Evolutionary conservation across 306 rosid genomes (phyloP).

Genomic region (Lablab purpureus): DNA sequence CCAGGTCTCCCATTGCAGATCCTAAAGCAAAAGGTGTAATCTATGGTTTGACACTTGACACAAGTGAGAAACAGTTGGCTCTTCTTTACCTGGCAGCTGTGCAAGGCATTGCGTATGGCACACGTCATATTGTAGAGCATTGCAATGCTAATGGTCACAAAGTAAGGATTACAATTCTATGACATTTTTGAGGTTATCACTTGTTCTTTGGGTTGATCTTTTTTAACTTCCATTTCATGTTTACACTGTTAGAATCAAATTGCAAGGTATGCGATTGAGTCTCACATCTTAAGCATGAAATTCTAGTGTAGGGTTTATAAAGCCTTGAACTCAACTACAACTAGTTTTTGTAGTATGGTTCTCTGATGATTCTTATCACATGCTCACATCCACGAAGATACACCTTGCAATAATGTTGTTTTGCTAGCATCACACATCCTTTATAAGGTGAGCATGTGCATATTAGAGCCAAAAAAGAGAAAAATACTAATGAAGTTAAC

Average conservation of each 20-base stretch:
- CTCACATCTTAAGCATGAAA: background rate
- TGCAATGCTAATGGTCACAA: constrained; percentile 90
- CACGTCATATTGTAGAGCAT: constrained; percentile 97
- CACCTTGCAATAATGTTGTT: constrained; percentile 24
- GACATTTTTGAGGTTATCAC: constrained; percentile 44
- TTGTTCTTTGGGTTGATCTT: constrained; percentile 30
- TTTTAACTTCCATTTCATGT: constrained; percentile 6
- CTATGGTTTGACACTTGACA: constrained; percentile 89
- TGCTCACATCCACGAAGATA: constrained; percentile 8
- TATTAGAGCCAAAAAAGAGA: background rate
- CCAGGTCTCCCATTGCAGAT: constrained; percentile 96
- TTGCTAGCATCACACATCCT: constrained; percentile 7
- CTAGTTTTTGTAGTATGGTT: background rate
- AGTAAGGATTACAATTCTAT: constrained; percentile 62
- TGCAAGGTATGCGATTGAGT: background rate
- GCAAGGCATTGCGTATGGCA: constrained; percentile 96
- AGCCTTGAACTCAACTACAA: background rate
- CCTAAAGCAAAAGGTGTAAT: constrained; percentile 91
- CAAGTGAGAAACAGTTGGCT: constrained; percentile 82
- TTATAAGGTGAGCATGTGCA: constrained; percentile 19
- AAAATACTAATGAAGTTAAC: constrained; percentile 11
- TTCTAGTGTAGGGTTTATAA: background rate
- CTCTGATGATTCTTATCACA: background rate
- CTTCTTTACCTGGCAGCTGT: constrained; percentile 87
- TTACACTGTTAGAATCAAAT: constrained; percentile 1